Base-by-base conservation (phyloP, 75 land plant species). In the Adiantum capillusveneris region DNA sequence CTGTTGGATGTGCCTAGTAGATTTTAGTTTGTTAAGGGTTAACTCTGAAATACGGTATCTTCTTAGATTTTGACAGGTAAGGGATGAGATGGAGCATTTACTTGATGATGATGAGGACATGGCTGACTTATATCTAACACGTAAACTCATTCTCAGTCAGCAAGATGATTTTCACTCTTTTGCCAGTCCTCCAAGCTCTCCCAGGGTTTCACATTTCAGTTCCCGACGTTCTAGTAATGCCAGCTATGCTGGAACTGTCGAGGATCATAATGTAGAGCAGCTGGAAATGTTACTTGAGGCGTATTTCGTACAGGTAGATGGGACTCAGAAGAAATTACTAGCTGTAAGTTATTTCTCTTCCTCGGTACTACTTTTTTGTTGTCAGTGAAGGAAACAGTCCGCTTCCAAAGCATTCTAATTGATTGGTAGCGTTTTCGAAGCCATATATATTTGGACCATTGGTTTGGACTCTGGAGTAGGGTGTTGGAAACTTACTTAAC, bases 271-370 rank as follows among this genome's bases (percentile, higher is more conserved):
- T 72, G 99, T 95, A n/a, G 99, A 95, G 68, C 86, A 95, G 34
- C 61, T 95, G 53, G 99, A 95, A 53, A 95, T 95, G 99, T 74
- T 95, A 59, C 79, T 95, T 17, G 99, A 95, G 75, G 91, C 99
- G 31, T 95, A 86, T 56, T 90, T 95, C 53, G 83, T 95, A 88
- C 99, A 95, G 73, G 60, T 90, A 25, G 97, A 90, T 79, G 92
- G 88, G 7, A 87, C 84, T 43, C 83, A 91, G 41, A 95, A 95
- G 73, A 95, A 77, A 71, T 83, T 95, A 43, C 53, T 87, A 11
- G 76, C 96, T 29, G 99, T 87, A 30, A 81, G 80, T 73, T 46
- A 12, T 11, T 26, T 31, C 11, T 30, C 16, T 58, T 19, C 17
- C 34, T 58, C 22, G 9, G n/a, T n/a, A n/a, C n/a, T n/a, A n/a